Conservation (phyloP, 2,329 filamentous ascomycete species). For the Acephala macrosclerotiorum region DNA sequence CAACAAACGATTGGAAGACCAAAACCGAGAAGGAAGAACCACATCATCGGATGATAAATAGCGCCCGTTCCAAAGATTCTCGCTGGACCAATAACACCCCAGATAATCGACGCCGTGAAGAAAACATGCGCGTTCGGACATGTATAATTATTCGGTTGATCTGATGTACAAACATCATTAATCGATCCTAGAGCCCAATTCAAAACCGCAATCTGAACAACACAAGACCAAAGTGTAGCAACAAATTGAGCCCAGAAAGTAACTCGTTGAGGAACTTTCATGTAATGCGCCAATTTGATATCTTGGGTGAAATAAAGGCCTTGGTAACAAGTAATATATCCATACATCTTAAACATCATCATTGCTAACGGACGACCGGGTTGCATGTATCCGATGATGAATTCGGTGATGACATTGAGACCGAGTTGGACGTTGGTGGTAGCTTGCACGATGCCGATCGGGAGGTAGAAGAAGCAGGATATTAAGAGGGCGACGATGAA, state of each 20-base stretch:
- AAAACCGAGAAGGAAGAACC: conserved; percentile 75
- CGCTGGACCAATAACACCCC: conserved; percentile 64
- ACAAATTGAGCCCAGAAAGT: conserved; percentile 73
- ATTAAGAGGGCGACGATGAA: conserved; percentile 44
- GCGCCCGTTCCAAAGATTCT: conserved; percentile 68
- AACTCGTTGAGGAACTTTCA: conserved; percentile 67
- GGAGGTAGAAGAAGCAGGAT: conserved; percentile 40
- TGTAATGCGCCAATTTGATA: conserved; percentile 60
- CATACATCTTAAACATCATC: conserved; percentile 83
- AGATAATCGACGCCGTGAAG: conserved; percentile 58
- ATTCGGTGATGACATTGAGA: conserved; percentile 57
- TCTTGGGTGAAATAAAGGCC: conserved; percentile 56
- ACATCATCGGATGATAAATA: conserved; percentile 70
- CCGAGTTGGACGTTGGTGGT: conserved; percentile 58
- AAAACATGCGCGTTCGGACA: conserved; percentile 59
- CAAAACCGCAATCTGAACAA: conserved; percentile 70
- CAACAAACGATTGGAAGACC: conserved; percentile 69
- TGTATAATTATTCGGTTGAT: conserved; percentile 59
- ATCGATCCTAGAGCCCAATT: conserved; percentile 69
- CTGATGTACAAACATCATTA: conserved; percentile 64
- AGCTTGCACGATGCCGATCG: conserved; percentile 52
- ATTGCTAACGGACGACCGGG: conserved; percentile 71
- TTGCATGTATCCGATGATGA: conserved; percentile 57
- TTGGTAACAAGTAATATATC: conserved; percentile 55
- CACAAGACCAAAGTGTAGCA: conserved; percentile 70